phyloP scores from a whole-genome alignment of 2,329 filamentous ascomycete genomes.

The Venturiaceae sp. region DNA sequence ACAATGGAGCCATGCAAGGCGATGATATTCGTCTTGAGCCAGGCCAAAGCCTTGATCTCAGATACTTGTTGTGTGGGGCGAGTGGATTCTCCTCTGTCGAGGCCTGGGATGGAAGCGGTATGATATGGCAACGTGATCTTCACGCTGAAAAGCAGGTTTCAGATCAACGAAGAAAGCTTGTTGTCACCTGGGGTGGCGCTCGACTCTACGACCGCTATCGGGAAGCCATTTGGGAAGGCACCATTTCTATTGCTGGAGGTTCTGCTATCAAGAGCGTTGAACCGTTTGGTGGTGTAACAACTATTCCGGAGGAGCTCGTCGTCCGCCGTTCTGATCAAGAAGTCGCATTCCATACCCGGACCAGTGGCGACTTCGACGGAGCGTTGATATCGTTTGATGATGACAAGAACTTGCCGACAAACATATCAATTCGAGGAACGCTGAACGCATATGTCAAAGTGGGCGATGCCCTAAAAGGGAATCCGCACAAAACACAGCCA shows the following conservation, averaged over 20 bases:
- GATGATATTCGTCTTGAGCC: no score
- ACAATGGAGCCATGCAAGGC: no score
- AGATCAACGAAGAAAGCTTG: not conserved
- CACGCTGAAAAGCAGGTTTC: not conserved
- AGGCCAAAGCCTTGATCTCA: no score
- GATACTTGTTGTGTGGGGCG: no score
- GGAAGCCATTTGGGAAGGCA: slow-evolving; percentile 23
- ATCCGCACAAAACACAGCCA: slow-evolving; percentile 14
- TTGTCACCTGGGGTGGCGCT: slow-evolving; percentile 22
- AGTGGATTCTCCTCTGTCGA: not conserved
- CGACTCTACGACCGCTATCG: slow-evolving; percentile 23
- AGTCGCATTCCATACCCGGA: not conserved
- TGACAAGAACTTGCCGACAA: no score
- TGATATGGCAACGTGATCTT: not conserved
- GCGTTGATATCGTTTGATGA: no score
- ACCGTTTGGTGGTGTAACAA: slow-evolving; percentile 15
- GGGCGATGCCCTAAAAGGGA: slow-evolving; percentile 9
- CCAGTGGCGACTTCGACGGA: no score
- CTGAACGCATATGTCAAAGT: slow-evolving; percentile 16
- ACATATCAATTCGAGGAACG: slow-evolving; percentile 9
- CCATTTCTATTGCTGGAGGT: slow-evolving; percentile 13
- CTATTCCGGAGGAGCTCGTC: not conserved
- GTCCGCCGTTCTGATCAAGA: not conserved
- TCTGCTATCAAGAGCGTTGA: slow-evolving; percentile 11
- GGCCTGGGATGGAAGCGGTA: not conserved